Evolutionary conservation across 2,329 filamentous ascomycete species (phyloP).

Genomic region (Emericellopsis atlantica): DNA sequence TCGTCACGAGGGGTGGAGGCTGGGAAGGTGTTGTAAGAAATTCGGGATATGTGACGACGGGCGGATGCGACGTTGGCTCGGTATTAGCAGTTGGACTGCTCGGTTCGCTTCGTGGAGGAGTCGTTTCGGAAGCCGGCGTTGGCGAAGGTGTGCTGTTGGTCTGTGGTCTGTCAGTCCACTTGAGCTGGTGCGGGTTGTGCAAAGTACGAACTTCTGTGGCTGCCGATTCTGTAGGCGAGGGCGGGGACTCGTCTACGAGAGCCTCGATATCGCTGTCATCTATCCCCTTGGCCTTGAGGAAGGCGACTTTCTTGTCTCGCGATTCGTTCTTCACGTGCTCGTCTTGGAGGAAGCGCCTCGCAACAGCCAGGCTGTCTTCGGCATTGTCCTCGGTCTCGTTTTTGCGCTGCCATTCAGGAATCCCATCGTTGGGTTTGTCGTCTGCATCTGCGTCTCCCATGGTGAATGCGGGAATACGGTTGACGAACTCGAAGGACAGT

Average conservation of each 20-base stretch:
- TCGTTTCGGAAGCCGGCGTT: not conserved
- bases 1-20: slow-evolving; percentile 51
- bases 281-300: slow-evolving; percentile 68
- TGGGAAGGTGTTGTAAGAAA: slow-evolving; percentile 47
- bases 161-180: slow-evolving; percentile 1
- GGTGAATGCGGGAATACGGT: not conserved
- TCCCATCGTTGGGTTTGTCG: slow-evolving; percentile 1
- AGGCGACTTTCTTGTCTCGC: slow-evolving; percentile 60
- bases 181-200: not conserved
- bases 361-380: slow-evolving; percentile 41
- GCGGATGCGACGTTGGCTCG: slow-evolving; percentile 18
- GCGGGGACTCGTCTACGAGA: slow-evolving; percentile 34
- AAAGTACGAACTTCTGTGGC: slow-evolving; percentile 2
- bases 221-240: slow-evolving; percentile 3
- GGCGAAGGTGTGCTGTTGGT: slow-evolving; percentile 6
- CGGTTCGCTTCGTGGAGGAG: too few relatives aligned
- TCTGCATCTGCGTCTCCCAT: slow-evolving; percentile 1
- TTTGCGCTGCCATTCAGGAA: not conserved
- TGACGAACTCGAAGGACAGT: too few relatives aligned
- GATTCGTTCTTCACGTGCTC: slow-evolving; percentile 57
- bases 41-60: slow-evolving; percentile 59
- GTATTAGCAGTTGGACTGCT: too few relatives aligned
- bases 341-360: slow-evolving; percentile 64
- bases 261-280: slow-evolving; percentile 52
- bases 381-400: not conserved